A percentile compares a stretch with the other conserved stretches of the same genome.
These are phyloP conservation scores for Stachybotrys echinatus DNA, from an alignment of 2,329 filamentous ascomycete species.

Conservation along the genomic window DNA sequence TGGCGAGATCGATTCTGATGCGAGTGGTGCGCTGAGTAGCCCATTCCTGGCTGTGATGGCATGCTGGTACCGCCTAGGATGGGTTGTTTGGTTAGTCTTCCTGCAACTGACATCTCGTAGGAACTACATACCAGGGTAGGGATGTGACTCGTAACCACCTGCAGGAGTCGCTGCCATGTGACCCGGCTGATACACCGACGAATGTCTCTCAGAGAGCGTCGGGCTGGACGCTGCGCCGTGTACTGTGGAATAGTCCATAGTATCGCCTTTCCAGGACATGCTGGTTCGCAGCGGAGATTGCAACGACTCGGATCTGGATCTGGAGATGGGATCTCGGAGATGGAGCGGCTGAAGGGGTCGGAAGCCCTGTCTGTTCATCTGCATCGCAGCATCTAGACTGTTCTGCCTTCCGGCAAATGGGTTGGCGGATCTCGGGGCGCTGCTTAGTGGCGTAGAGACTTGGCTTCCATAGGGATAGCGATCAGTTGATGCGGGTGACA, in stretches of 20 bases:
- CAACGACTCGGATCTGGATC: constrained; percentile 51
- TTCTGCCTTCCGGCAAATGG: constrained; percentile 43
- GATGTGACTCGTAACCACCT: constrained; percentile 41
- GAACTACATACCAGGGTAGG: constrained; percentile 43
- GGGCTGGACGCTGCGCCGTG: constrained; percentile 40
- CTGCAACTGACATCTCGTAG: not conserved
- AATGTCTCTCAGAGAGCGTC: constrained; percentile 39
- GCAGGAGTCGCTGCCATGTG: constrained; percentile 27
- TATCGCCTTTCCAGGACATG: constrained; percentile 59
- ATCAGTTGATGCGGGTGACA: constrained; percentile 49
- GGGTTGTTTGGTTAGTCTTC: too few species aligned
- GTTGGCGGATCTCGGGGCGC: constrained; percentile 44
- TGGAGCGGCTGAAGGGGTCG: constrained; percentile 54
- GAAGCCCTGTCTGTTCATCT: constrained; percentile 39
- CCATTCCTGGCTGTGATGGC: constrained; percentile 42
- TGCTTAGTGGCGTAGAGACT: constrained; percentile 40
- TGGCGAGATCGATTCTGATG: constrained; percentile 40
- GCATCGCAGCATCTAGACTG: constrained; percentile 38
- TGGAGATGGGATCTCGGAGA: constrained; percentile 50
- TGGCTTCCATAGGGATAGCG: constrained; percentile 49
- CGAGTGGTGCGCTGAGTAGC: constrained; percentile 39
- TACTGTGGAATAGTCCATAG: constrained; percentile 52
- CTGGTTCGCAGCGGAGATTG: constrained; percentile 55
- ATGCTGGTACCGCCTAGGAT: constrained; percentile 14
- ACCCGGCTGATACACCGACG: constrained; percentile 45